These are phyloP conservation scores for Aureobasidium sp. DNA, from an alignment of 2,329 filamentous ascomycete genomes.

Conservation along the genomic window DNA sequence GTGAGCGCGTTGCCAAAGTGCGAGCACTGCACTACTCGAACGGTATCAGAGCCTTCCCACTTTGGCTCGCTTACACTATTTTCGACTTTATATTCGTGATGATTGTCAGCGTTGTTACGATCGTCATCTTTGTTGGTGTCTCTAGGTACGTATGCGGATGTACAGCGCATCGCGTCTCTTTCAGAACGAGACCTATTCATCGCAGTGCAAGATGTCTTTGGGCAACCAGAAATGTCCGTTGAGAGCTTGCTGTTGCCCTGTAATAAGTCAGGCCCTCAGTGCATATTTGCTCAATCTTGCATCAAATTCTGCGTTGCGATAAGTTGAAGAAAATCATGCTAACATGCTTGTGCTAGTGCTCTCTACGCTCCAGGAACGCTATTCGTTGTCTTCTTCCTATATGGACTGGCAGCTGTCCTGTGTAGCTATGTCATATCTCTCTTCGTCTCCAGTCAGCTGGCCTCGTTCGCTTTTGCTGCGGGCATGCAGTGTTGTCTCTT, in stretches of 20 bases:
- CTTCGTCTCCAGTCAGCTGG: constrained; percentile 69
- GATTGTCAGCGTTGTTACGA: constrained; percentile 56
- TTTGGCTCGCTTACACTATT: constrained; percentile 75
- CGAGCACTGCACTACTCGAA: constrained; percentile 86
- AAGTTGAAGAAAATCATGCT: background rate
- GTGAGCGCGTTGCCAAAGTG: constrained; percentile 71
- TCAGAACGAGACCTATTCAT: no score
- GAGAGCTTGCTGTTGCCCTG: no score
- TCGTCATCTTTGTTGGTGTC: constrained; percentile 59
- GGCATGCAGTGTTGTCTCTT: constrained; percentile 59
- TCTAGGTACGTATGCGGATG: constrained; percentile 31
- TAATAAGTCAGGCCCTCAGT: background rate
- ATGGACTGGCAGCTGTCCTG: constrained; percentile 69
- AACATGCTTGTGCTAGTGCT: constrained; percentile 31
- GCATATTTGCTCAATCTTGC: background rate
- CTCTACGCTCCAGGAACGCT: constrained; percentile 79
- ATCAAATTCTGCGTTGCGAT: background rate
- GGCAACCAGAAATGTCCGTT: background rate
- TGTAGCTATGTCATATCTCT: constrained; percentile 77
- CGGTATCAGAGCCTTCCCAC: constrained; percentile 70
- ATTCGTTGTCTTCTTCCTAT: constrained; percentile 73
- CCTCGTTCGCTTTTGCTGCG: constrained; percentile 76
- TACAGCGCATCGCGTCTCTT: no score
- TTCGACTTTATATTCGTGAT: constrained; percentile 78
- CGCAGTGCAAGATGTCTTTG: background rate